phyloP scores from a whole-genome alignment of 805 yeast species.

The Osmozyma mogii region DNA sequence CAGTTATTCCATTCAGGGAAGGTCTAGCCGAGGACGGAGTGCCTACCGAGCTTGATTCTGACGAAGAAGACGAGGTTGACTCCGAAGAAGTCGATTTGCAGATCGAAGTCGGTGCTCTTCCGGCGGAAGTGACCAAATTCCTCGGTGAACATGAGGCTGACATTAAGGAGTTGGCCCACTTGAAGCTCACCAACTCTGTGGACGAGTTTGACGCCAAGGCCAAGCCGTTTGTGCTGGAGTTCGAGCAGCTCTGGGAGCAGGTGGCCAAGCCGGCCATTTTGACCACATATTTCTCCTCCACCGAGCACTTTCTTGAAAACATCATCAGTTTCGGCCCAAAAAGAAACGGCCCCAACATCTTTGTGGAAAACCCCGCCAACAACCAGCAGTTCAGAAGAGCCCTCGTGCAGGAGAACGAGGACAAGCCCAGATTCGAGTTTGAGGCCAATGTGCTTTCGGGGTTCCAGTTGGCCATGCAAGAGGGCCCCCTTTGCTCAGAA shows the following conservation, averaged over 20 bases:
- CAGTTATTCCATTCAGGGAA: conserved; percentile 91
- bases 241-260: conserved; percentile 7
- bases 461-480: conserved; percentile 70
- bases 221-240: conserved; percentile 7
- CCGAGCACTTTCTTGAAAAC: conserved; percentile 17
- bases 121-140: conserved; percentile 40
- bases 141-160: conserved; percentile 39
- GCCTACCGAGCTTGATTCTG: conserved; percentile 11
- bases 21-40: conserved; percentile 41
- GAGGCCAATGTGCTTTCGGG: conserved; percentile 71
- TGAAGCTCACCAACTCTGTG: conserved; percentile 7
- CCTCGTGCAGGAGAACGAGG: conserved; percentile 11
- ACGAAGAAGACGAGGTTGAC: conserved; percentile 32
- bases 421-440: conserved; percentile 22
- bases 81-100: conserved; percentile 32
- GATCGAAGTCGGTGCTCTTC: conserved; percentile 55
- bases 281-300: conserved; percentile 12
- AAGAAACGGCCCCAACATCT: conserved; percentile 64
- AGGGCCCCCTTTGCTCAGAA: conserved; percentile 87
- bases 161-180: conserved; percentile 27
- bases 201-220: conserved; percentile 7
- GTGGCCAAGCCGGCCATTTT: conserved; percentile 10
- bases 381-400: conserved; percentile 21
- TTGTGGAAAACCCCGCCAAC: conserved; percentile 44
- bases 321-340: conserved; percentile 73